Evolutionary conservation across 208 protist species (phyloP).

Genomic region (Trypanosoma mega): DNA sequence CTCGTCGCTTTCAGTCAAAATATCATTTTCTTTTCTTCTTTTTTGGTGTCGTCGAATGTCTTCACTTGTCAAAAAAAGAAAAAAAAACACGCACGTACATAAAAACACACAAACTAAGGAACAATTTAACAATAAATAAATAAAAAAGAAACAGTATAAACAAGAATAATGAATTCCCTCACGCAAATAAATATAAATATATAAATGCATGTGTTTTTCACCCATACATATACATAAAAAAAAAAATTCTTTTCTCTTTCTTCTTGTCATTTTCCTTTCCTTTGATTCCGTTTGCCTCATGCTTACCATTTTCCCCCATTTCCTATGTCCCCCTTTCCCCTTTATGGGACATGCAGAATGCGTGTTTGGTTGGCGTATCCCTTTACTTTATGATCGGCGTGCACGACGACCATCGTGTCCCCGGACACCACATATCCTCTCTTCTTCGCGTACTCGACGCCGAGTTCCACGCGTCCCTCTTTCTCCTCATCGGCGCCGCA

Average conservation of each 20-base stretch:
- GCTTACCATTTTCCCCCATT: no score
- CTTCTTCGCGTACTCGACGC: conserved; percentile 66
- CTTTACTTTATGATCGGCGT: conserved; percentile 85
- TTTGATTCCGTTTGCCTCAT: neutral
- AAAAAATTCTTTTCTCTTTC: neutral
- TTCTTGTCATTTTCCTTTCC: conserved; percentile 5
- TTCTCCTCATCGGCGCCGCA: conserved; percentile 62
- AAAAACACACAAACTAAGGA: no score
- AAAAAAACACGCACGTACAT: no score
- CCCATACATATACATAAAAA: conserved; percentile 14
- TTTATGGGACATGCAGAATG: conserved; percentile 37
- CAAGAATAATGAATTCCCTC: neutral
- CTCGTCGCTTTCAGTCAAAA: no score
- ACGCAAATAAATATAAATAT: neutral
- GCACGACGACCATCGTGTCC: conserved; percentile 74
- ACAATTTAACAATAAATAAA: neutral
- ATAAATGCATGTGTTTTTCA: neutral
- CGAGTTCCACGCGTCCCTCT: conserved; percentile 63
- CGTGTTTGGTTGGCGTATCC: conserved; percentile 89
- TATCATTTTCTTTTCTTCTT: no score
- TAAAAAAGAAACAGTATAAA: neutral
- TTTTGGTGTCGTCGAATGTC: no score
- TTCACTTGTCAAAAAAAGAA: no score
- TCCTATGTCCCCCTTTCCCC: neutral
- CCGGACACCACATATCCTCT: conserved; percentile 49